Conservation (phyloP, 2,329 filamentous ascomycete genomes). For the Phyllosticta citriasiana region DNA sequence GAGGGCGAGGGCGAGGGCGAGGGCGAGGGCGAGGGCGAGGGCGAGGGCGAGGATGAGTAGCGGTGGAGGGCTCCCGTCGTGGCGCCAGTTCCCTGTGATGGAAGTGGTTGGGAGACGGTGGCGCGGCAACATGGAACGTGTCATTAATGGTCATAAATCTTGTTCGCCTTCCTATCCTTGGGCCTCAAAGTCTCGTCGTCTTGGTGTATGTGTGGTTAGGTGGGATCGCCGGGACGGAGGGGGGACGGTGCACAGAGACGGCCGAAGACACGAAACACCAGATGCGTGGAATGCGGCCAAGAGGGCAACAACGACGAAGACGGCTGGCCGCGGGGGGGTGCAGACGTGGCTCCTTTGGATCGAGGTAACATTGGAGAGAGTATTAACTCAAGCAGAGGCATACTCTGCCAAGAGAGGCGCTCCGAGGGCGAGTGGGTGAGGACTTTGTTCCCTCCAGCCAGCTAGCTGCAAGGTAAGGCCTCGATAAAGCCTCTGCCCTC, state of each 20-base stretch:
- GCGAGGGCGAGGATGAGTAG: no score
- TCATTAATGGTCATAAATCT: background rate
- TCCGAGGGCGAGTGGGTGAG: background rate
- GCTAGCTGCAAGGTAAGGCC: background rate
- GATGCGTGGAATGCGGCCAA: slow-evolving; percentile 8
- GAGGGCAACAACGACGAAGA: background rate
- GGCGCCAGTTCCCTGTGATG: background rate
- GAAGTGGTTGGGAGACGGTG: background rate
- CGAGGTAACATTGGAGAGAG: background rate
- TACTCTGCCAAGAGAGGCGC: background rate
- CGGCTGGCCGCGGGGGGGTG: slow-evolving; percentile 1
- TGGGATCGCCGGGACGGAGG: background rate
- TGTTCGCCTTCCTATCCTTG: background rate
- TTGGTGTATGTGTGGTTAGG: background rate
- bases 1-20: background rate
- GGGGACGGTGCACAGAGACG: background rate
- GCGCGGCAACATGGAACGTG: background rate
- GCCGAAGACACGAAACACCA: slow-evolving; percentile 5
- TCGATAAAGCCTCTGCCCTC: background rate
- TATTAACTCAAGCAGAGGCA: background rate
- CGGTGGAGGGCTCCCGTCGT: background rate
- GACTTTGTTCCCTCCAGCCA: background rate
- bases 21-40: no score
- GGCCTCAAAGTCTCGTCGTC: background rate
- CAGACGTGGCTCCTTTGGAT: slow-evolving; percentile 1